These are phyloP conservation scores for Phytophthora kernoviae DNA, from an alignment of 352 stramenopile genomes.

Conservation along the genomic window DNA sequence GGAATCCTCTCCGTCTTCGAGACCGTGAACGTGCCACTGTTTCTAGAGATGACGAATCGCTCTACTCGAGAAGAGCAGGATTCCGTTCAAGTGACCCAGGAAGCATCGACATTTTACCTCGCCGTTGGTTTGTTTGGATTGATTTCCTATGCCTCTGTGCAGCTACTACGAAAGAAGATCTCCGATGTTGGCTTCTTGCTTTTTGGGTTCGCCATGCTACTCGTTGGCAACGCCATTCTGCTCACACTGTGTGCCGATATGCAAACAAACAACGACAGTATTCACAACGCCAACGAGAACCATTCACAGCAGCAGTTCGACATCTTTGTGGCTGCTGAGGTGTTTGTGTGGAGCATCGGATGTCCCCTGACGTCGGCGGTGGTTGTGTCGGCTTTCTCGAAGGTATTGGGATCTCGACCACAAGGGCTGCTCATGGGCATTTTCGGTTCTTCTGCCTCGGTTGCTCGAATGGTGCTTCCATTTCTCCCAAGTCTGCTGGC, in stretches of 20 bases:
- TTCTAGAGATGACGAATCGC: slow-evolving; percentile 45
- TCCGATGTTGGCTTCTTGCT: slow-evolving; percentile 51
- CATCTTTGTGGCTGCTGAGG: slow-evolving; percentile 45
- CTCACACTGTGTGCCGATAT: slow-evolving; percentile 32
- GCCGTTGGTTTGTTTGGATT: slow-evolving; percentile 56
- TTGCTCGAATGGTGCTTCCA: slow-evolving; percentile 61
- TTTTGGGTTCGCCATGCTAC: slow-evolving; percentile 52
- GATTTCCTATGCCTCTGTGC: slow-evolving; percentile 44
- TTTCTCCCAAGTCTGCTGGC: slow-evolving; percentile 57
- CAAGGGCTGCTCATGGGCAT: slow-evolving; percentile 65
- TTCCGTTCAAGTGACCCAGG: slow-evolving; percentile 27
- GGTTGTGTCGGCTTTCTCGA: slow-evolving; percentile 62
- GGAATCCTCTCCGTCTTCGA: slow-evolving; percentile 76
- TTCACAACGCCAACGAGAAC: slow-evolving; percentile 5
- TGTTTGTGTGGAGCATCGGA: slow-evolving; percentile 70
- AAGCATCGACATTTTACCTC: slow-evolving; percentile 58
- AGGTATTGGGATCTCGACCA: slow-evolving; percentile 51
- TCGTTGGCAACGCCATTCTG: slow-evolving; percentile 54
- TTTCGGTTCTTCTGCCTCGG: slow-evolving; percentile 60
- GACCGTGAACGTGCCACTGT: slow-evolving; percentile 72
- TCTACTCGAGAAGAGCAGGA: slow-evolving; percentile 29
- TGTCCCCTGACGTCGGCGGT: slow-evolving; percentile 61
- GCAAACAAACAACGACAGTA: slow-evolving; percentile 12
- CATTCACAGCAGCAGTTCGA: slow-evolving; percentile 30
- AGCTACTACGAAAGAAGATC: slow-evolving; percentile 37